phyloP scores from a whole-genome alignment of 2,329 filamentous ascomycete species.

The Chalara sp. region DNA sequence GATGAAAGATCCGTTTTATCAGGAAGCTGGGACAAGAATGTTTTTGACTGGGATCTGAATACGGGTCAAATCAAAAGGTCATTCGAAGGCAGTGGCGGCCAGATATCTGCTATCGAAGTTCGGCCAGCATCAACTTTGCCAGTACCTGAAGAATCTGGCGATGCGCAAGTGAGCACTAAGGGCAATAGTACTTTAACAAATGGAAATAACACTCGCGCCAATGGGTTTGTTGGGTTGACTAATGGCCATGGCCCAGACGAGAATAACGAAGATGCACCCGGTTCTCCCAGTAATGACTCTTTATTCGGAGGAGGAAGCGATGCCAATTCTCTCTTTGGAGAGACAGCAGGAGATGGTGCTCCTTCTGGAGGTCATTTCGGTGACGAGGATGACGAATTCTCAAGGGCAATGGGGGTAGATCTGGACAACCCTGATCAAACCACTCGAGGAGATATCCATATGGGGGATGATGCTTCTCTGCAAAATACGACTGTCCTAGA shows the following conservation, averaged over 20 bases:
- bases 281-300: constrained; percentile 54
- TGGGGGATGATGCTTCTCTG: constrained; percentile 12
- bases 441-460: constrained; percentile 20
- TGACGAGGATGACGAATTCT: constrained; percentile 82
- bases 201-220: constrained; percentile 24
- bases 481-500: constrained; percentile 1
- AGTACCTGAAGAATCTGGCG: constrained; percentile 64
- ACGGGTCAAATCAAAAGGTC: constrained; percentile 69
- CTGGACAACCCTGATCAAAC: constrained; percentile 21
- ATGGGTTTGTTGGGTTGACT: constrained; percentile 17
- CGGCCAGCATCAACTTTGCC: constrained; percentile 70
- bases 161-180: constrained; percentile 51
- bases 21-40: constrained; percentile 92
- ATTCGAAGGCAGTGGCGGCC: constrained; percentile 72
- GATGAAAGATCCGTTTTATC: constrained; percentile 86
- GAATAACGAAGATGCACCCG: constrained; percentile 49
- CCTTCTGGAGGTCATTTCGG: constrained; percentile 58
- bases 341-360: constrained; percentile 51
- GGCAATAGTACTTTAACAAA: constrained; percentile 51
- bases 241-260: constrained; percentile 30
- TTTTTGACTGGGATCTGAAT: constrained; percentile 93
- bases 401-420: constrained; percentile 56
- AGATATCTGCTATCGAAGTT: constrained; percentile 84
- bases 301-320: constrained; percentile 66
- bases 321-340: constrained; percentile 82